Conservation (phyloP, 768 basidiomycete species). For the Suillus weaverae region DNA sequence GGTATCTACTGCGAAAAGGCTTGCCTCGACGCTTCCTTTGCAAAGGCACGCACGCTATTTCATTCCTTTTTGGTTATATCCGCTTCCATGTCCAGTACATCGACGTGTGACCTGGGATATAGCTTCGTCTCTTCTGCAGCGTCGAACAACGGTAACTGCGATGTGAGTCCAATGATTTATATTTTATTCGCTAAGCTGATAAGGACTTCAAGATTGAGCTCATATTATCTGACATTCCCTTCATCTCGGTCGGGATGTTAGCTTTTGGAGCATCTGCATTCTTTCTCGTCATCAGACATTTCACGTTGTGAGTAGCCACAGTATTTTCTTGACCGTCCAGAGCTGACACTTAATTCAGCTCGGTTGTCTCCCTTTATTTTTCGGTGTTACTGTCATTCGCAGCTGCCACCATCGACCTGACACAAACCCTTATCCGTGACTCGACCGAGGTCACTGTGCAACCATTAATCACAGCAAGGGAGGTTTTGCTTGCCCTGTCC, state of each 20-base stretch:
- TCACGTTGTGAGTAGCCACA: slow-evolving; percentile 45
- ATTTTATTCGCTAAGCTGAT: neutral
- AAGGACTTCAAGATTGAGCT: slow-evolving; percentile 45
- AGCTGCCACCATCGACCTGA: slow-evolving; percentile 63
- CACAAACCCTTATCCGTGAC: slow-evolving; percentile 48
- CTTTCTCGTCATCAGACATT: slow-evolving; percentile 51
- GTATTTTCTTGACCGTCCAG: neutral
- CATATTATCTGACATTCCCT: slow-evolving; percentile 64
- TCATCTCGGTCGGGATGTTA: slow-evolving; percentile 66
- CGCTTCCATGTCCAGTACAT: slow-evolving; percentile 19
- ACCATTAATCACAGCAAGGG: slow-evolving; percentile 51
- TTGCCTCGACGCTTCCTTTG: slow-evolving; percentile 4
- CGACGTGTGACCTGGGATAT: slow-evolving; percentile 22
- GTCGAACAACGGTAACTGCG: slow-evolving; percentile 41
- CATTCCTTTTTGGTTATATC: slow-evolving; percentile 16
- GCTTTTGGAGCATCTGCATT: slow-evolving; percentile 61
- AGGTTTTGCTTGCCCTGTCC: slow-evolving; percentile 57
- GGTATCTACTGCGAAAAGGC: slow-evolving; percentile 9
- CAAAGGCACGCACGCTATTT: slow-evolving; percentile 15
- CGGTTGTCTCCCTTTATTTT: slow-evolving; percentile 51
- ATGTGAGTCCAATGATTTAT: slow-evolving; percentile 36
- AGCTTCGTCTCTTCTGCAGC: slow-evolving; percentile 31
- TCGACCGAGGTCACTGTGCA: slow-evolving; percentile 25
- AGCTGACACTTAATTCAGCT: slow-evolving; percentile 30
- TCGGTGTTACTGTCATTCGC: slow-evolving; percentile 62